A percentile compares a stretch with the other conserved stretches of the same genome.
Evolutionary conservation across 345 rosid species (phyloP).

Genomic region (Lumnitzera racemosa): DNA sequence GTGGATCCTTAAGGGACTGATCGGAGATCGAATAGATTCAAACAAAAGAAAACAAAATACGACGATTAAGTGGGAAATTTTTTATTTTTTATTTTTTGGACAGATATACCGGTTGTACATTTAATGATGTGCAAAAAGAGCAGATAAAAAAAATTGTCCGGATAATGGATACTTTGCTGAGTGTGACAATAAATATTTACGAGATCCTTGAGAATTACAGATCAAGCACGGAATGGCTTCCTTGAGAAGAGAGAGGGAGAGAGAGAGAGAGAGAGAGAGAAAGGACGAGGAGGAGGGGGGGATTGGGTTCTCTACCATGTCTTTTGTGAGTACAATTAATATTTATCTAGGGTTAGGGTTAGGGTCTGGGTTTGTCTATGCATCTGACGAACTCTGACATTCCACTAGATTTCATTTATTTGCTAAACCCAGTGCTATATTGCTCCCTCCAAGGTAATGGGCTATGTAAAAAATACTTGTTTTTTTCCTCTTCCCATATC

Average conservation of each 20-base stretch:
- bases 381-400: slow-evolving; percentile 15
- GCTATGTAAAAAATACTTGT: no score
- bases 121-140: not conserved
- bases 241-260: no score
- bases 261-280: not conserved
- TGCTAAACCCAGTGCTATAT: slow-evolving; percentile 1
- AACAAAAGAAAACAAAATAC: no score
- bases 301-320: slow-evolving; percentile 13
- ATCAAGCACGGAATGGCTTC: no score
- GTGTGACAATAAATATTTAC: no score
- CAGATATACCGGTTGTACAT: not conserved
- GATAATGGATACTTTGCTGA: no score
- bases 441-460: slow-evolving; percentile 4
- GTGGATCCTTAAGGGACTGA: no score
- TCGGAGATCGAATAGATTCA: no score
- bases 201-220: no score
- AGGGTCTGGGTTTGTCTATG: not conserved
- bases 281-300: not conserved
- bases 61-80: not conserved
- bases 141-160: no score
- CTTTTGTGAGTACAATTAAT: not conserved
- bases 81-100: not conserved
- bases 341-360: not conserved
- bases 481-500: no score
- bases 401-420: slow-evolving; percentile 9